Evolutionary conservation across 805 yeast genomes (phyloP), one percentile per base, ranked within the genome.

Genomic region (Metschnikowia kunwiensis): DNA sequence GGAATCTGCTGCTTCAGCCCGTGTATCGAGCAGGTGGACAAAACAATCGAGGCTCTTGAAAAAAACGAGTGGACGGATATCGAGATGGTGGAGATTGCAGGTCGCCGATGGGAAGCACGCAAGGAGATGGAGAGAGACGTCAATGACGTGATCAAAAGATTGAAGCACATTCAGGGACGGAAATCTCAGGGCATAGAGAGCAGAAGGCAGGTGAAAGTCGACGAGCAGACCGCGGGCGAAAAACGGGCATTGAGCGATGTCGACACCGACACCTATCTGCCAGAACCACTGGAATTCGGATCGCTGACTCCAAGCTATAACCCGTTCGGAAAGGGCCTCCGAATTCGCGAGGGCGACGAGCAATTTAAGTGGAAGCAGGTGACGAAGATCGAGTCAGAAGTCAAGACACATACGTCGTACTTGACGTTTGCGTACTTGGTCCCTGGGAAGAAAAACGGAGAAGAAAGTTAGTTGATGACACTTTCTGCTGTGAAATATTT

Each of bases 1-100:
- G 79, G 84, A 3, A 73, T 93, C 36, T 93, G 99, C 62, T 93
- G 98, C 61, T 93, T 93, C 56, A 86, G 95, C 25, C 99, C 99
- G 7, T 93, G 99, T 61, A 85, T 93, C 31, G 99, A 93, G 62
- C 99, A 93, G 64, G 98, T 93, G 3, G 82, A 82, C 40, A 82
- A 85, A 55, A 86, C 97, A 0, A 78, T 91, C 9, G 82, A 77
- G 46, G 82, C 85, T 0, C 64, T 93, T 40, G 80, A 82, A 47
- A 73, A 68, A 22, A 58, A 80, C 27, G 96, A 95, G 1, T 93
- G 97, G 96, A 72, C 75, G 5, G 73, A 77, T 12, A 79, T 93
- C 15, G 96, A 93, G 60, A 85, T 87, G 89, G 94, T 91, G 3
- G 97, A 91, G 55, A 80, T 88, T 32, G 81, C 83, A 27, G 86